Evolutionary conservation across 2,329 filamentous ascomycete genomes (phyloP), one percentile per base, ranked within the genome.

Genomic region (Samsoniella hepiali): DNA sequence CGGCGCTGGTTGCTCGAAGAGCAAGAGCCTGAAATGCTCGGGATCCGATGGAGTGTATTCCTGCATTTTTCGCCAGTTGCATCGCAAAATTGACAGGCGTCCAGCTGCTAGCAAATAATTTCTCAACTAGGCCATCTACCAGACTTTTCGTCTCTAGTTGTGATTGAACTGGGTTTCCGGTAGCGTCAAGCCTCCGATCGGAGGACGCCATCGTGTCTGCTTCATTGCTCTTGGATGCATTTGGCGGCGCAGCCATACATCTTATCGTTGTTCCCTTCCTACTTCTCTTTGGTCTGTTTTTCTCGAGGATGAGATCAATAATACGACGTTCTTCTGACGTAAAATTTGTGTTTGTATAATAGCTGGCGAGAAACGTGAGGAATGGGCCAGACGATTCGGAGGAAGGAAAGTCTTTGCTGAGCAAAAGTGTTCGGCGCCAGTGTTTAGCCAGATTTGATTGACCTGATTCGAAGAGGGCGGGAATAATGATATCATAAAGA

Each of bases 11-110:
- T 59, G 90, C 85, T 69, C 91, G 83, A 11, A 89, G 74, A 3
- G 88, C 91, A 73, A 97, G 86, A 53, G 93, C 88, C 67, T 93
- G 89, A 27, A 97, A 73, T 4, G 91, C 90, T 22, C 89, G 77
- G 0, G 92, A 89, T 0, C 93, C 93, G 66, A 97, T 88, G 42
- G 81, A 78, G 55, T 85, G 81, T 5, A 96, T 79, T 2, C 90
- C 90, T 58, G 96, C 84, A 69, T 90, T 85, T 63, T 84, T 81
- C 22, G 95, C 78, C 7, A 90, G 82, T 40, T 84, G 84, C 62
- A 96, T 85, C 32, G 91, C 86, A 67, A 89, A 84, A 63, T 93
- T 87, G 10, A 93, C 79, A 1, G 88, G 85, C 29, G 95, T 82
- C 73, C 91, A 90, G 22, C 77, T 78, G 63, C 81, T 88, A 10